These are phyloP conservation scores for Mitragyna speciosa DNA, from an alignment of 257 asterid genomes.

Conservation along the genomic window DNA sequence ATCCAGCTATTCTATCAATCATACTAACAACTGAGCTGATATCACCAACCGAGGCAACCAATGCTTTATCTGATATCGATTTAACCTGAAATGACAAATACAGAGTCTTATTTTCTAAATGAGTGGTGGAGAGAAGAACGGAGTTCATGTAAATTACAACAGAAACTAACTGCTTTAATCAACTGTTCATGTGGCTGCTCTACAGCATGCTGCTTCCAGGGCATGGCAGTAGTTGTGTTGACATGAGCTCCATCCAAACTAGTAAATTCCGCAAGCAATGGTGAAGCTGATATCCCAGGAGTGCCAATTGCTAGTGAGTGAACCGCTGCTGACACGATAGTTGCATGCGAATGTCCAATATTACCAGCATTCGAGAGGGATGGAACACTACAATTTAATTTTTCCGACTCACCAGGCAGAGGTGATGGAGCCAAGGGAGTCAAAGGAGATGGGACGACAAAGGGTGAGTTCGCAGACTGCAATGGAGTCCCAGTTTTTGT, in stretches of 20 bases:
- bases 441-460: slow-evolving; percentile 81
- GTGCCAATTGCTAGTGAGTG: slow-evolving; percentile 94
- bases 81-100: slow-evolving; percentile 54
- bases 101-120: slow-evolving; percentile 3
- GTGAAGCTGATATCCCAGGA: slow-evolving; percentile 97
- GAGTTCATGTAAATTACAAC: background rate
- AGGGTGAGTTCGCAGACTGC: slow-evolving; percentile 83
- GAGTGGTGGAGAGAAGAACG: background rate
- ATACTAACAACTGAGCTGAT: slow-evolving; percentile 89
- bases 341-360: slow-evolving; percentile 46
- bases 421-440: slow-evolving; percentile 94
- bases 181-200: slow-evolving; percentile 86
- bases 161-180: slow-evolving; percentile 62
- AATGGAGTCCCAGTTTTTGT: slow-evolving; percentile 79
- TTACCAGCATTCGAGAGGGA: slow-evolving; percentile 66
- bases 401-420: slow-evolving; percentile 84
- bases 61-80: slow-evolving; percentile 57
- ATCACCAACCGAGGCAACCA: slow-evolving; percentile 77
- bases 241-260: slow-evolving; percentile 80
- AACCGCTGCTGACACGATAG: slow-evolving; percentile 57
- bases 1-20: slow-evolving; percentile 95
- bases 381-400: slow-evolving; percentile 56
- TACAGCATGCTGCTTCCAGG: slow-evolving; percentile 55
- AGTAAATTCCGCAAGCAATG: slow-evolving; percentile 84
- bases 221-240: slow-evolving; percentile 52